Conservation (phyloP, 441 rosid genomes). For the Codiaeum variegatum region DNA sequence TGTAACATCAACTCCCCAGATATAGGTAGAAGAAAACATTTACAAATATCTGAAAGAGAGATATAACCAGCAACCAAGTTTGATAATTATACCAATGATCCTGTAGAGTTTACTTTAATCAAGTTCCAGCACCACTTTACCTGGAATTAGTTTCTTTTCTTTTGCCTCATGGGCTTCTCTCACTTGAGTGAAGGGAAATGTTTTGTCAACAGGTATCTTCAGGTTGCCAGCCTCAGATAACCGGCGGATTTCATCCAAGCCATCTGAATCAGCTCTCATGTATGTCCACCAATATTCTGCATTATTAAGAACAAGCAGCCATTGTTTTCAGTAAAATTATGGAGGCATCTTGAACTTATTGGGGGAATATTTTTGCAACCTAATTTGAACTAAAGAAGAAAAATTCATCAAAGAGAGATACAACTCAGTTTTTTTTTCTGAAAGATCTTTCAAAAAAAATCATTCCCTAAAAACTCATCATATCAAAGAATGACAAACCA, state of each 20-base stretch:
- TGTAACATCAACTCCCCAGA: slow-evolving; percentile 8
- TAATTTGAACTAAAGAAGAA: neutral
- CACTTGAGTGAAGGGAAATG: slow-evolving; percentile 68
- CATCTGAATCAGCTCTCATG: slow-evolving; percentile 94
- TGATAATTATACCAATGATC: neutral
- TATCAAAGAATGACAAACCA: neutral
- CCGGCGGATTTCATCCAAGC: slow-evolving; percentile 64
- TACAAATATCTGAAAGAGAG: slow-evolving; percentile 7
- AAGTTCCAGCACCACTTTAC: slow-evolving; percentile 82
- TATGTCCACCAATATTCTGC: slow-evolving; percentile 83
- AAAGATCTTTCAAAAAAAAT: too few species aligned
- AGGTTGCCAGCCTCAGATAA: slow-evolving; percentile 72
- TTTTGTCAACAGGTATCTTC: slow-evolving; percentile 74
- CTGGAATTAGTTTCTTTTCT: slow-evolving; percentile 57
- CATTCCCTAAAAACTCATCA: neutral
- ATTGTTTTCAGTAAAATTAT: neutral
- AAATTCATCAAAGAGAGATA: neutral
- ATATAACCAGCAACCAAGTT: neutral
- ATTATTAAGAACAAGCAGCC: slow-evolving; percentile 12
- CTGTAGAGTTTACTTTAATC: slow-evolving; percentile 29
- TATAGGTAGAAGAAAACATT: neutral
- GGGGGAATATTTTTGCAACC: neutral
- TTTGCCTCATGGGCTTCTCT: slow-evolving; percentile 86
- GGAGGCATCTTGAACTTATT: neutral
- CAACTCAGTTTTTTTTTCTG: too few species aligned